Base-by-base conservation (phyloP, 164 flowering plant species). In the Piper longum region DNA sequence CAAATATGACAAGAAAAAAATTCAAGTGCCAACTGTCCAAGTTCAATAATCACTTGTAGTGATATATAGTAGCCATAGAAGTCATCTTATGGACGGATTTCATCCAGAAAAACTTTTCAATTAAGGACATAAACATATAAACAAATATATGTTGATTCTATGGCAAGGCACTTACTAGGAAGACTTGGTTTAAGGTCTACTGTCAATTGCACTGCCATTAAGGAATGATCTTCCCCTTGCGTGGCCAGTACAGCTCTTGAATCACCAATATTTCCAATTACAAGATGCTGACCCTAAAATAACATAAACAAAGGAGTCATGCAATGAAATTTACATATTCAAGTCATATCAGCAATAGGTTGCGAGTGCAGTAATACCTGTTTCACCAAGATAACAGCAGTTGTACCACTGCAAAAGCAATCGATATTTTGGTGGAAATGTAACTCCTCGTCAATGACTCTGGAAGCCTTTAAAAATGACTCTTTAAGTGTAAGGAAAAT, bases 391-490 rank as follows among this genome's bases (percentile, higher is more conserved):
- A 95, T 83, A 57, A 91, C 87, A 59, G 95, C 91, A 58, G 98
- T 91, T 79, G 90, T 91, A 14, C 98, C 98, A 74, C 98, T 91
- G 68, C 96, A 88, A 70, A 85, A 91, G 78, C 95, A 85, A 72
- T 91, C 96, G 67, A 91, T 70, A 74, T 75, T 81, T 54, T 91
- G 87, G 74, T 85, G 86, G 42, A 86, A 80, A 63, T 80, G 85
- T 61, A 91, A 72, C 73, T 91, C 96, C 74, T 91, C 86, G 70
- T 91, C 98, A 96, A 91, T 91, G 63, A 87, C 72, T 73, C 84
- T 91, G 72, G 75, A 91, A 41, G 98, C 76, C 69, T 85, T 89
- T 8, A 87, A 72, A 71, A 84, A 91, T 48, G 52, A 48, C 14
- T 48, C 12, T 48, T 48, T 48, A 48, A 48, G 41, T 16, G 18